Base-by-base conservation (phyloP, 768 basidiomycete genomes). In the Peribolospora kevripleyi region DNA sequence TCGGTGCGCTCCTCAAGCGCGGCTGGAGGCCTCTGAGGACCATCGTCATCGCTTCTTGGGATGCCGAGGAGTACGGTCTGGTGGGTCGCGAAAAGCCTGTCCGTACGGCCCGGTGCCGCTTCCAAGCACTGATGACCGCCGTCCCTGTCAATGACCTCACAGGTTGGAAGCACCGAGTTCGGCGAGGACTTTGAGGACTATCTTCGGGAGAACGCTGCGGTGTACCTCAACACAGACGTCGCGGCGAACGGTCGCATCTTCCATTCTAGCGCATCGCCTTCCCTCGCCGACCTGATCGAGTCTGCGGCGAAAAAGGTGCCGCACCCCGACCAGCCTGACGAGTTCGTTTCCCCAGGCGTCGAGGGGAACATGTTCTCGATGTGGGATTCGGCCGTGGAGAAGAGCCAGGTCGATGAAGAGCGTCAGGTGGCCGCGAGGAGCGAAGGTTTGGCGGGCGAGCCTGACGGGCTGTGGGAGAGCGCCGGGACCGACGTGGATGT, bases 141-240 rank as follows among this genome's bases (percentile, higher is more conserved):
- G 6, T 11, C 14, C 13, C 14, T 14, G 7, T 47, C 3, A 45
- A 14, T 7, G 5, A 48, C 2, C 57, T 40, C 25, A 6, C 50
- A 66, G 25, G 25, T 71, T 11, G 90, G 90, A 38, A 82, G 80
- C 62, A 90, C 84, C 3, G 91, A 95, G 67, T 91, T 81, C 76
- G 86, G 79, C 3, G 91, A 95, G 66, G 91, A 95, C 64, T 95
- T 91, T 63, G 64, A 77, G 0, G 72, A 76, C 11, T 91, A 82
- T 78, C 76, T 95, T 45, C 72, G 75, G 46, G 70, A 80, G 42
- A 75, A 90, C 58, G 82, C 80, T 48, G 86, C 84, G 11, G 75
- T 83, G 10, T 97, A 95, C 64, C 68, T 93, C 55, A 93, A 93
- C 63, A 72, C 88, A 37, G 77, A 72, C 70, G 63, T 43, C 69